phyloP scores from a whole-genome alignment of 345 rosid species.

The Clausena lansium region DNA sequence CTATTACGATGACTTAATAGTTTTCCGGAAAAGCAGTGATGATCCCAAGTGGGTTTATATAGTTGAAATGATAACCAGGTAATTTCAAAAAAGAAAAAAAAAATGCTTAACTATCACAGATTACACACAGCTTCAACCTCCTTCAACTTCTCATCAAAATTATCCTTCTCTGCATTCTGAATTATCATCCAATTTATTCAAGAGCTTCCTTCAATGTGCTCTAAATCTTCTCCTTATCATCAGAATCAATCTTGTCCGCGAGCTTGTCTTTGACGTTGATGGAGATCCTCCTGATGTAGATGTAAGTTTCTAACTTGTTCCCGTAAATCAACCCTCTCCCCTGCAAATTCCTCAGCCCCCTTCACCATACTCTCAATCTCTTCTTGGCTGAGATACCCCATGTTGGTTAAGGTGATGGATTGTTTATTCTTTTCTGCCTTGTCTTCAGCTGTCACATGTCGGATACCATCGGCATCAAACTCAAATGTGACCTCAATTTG shows the following conservation, averaged over 20 bases:
- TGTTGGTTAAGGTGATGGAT: slow-evolving; percentile 46
- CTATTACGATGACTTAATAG: background rate
- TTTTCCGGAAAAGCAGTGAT: background rate
- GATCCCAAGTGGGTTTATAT: too few species aligned
- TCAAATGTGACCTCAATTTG: slow-evolving; percentile 53
- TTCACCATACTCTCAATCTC: slow-evolving; percentile 57
- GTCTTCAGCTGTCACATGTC: slow-evolving; percentile 56
- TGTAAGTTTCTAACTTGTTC: slow-evolving; percentile 53
- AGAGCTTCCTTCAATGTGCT: slow-evolving; percentile 36
- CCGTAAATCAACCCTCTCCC: slow-evolving; percentile 50
- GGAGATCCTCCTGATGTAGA: slow-evolving; percentile 47
- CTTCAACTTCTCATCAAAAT: slow-evolving; percentile 50
- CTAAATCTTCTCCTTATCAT: slow-evolving; percentile 52
- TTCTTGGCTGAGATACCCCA: slow-evolving; percentile 48
- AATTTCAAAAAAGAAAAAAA: too few species aligned
- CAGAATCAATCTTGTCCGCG: slow-evolving; percentile 40
- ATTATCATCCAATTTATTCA: slow-evolving; percentile 55
- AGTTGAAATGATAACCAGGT: too few species aligned
- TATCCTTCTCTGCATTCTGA: slow-evolving; percentile 47
- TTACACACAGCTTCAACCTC: slow-evolving; percentile 58
- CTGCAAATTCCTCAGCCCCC: slow-evolving; percentile 56
- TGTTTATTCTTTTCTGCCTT: slow-evolving; percentile 45
- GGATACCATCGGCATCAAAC: slow-evolving; percentile 44
- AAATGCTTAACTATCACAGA: too few species aligned
- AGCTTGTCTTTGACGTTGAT: slow-evolving; percentile 41